These are phyloP conservation scores for Mortierella antarctica DNA, from an alignment of 192 early-diverging fungal genomes.

Conservation along the genomic window DNA sequence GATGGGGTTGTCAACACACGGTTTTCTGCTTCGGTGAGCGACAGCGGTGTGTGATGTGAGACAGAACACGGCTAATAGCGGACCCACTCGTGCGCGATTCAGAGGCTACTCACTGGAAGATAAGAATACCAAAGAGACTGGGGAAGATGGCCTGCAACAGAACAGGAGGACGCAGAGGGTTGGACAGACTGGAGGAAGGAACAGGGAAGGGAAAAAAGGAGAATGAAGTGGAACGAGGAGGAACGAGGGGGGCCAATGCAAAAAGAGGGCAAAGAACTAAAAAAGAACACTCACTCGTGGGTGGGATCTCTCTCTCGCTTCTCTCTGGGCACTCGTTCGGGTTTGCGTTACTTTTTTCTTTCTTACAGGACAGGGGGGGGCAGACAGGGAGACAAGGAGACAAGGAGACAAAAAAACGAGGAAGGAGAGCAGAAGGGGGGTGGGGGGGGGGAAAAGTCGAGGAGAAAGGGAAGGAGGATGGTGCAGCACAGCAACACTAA, in stretches of 20 bases:
- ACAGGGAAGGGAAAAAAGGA: not conserved
- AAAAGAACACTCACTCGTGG: not conserved
- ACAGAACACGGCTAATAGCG: no score
- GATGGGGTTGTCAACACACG: no score
- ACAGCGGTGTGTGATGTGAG: no score
- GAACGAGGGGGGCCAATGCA: not conserved
- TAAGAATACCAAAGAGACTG: not conserved
- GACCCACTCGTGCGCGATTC: no score
- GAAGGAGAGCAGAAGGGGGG: not conserved
- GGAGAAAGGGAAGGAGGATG: not conserved
- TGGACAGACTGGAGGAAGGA: not conserved
- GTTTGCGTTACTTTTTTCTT: no score
- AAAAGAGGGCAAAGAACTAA: constrained; percentile 7
- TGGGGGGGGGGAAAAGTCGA: constrained; percentile 5
- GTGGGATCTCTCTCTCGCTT: no score
- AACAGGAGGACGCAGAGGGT: not conserved
- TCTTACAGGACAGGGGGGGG: not conserved
- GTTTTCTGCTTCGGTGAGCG: no score
- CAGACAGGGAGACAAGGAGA: not conserved
- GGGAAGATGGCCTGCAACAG: not conserved
- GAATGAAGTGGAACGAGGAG: not conserved
- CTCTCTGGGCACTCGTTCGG: no score
- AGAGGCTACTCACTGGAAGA: not conserved
- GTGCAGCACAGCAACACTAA: no score
- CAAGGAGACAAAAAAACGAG: not conserved